phyloP scores from a whole-genome alignment of 805 yeast genomes.

The Ogataea nakhonphanomensis region DNA sequence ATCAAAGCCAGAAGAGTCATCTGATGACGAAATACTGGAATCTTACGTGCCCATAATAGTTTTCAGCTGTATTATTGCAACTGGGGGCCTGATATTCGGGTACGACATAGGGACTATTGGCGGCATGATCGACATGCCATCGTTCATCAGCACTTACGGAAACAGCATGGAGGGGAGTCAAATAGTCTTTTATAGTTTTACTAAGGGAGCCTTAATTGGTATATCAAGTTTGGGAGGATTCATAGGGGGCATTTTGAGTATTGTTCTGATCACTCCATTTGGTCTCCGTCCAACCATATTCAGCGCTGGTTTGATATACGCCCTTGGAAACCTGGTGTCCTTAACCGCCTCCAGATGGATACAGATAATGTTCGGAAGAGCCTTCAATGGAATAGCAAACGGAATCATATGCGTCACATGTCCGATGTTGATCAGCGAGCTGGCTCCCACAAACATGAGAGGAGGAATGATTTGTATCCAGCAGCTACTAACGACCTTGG shows the following conservation, averaged over 20 bases:
- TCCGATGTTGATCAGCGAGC: conserved; percentile 37
- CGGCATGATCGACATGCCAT: conserved; percentile 31
- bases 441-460: conserved; percentile 29
- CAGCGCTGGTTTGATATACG: conserved; percentile 21
- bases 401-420: conserved; percentile 33
- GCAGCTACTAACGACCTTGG: conserved; percentile 34
- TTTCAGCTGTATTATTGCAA: conserved; percentile 27
- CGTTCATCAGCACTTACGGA: conserved; percentile 26
- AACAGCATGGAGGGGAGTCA: conserved; percentile 10
- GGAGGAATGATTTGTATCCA: conserved; percentile 33
- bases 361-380: conserved; percentile 28
- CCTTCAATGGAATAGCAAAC: conserved; percentile 30
- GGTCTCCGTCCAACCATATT: conserved; percentile 28
- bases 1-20: not conserved
- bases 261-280: conserved; percentile 20
- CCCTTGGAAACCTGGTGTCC: conserved; percentile 20
- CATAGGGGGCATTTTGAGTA: conserved; percentile 31
- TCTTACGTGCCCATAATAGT: conserved; percentile 22
- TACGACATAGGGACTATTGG: conserved; percentile 38
- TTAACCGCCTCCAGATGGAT: conserved; percentile 22
- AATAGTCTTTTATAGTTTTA: conserved; percentile 19
- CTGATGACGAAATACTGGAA: conserved; percentile 13
- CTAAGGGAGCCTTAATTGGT: conserved; percentile 32
- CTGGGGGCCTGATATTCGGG: conserved; percentile 35
- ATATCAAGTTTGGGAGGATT: conserved; percentile 31